These are phyloP conservation scores for Huntiella omanensis DNA, from an alignment of 2,329 filamentous ascomycete species.

Conservation along the genomic window DNA sequence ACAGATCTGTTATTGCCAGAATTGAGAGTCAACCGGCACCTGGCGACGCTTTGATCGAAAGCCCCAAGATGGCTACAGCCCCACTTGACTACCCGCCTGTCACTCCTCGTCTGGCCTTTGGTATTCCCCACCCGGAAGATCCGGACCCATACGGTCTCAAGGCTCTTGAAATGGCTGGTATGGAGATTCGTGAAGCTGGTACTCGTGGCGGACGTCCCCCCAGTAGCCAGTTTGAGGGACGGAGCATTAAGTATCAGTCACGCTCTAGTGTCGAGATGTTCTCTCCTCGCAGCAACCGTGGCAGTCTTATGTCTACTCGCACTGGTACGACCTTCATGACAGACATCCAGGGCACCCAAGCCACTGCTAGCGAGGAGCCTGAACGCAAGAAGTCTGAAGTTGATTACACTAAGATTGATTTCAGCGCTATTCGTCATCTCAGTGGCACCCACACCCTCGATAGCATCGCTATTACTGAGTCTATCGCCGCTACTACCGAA, in stretches of 20 bases:
- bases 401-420: slow-evolving; percentile 41
- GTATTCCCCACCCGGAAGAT: slow-evolving; percentile 60
- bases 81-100: neutral
- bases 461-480: slow-evolving; percentile 12
- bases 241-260: slow-evolving; percentile 41
- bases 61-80: slow-evolving; percentile 21
- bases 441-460: slow-evolving; percentile 23
- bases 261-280: slow-evolving; percentile 52
- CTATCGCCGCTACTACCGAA: slow-evolving; percentile 9
- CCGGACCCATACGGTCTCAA: slow-evolving; percentile 84
- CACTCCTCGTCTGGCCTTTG: slow-evolving; percentile 39
- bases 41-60: slow-evolving; percentile 46
- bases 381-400: slow-evolving; percentile 23
- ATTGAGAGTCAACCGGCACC: slow-evolving; percentile 51
- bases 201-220: slow-evolving; percentile 47
- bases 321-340: slow-evolving; percentile 55
- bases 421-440: slow-evolving; percentile 28
- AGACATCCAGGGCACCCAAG: slow-evolving; percentile 43
- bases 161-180: slow-evolving; percentile 73
- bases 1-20: slow-evolving; percentile 45
- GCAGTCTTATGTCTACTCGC: slow-evolving; percentile 56
- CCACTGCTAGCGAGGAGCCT: slow-evolving; percentile 34
- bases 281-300: slow-evolving; percentile 40
- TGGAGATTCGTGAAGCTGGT: slow-evolving; percentile 83
- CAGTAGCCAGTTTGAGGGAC: slow-evolving; percentile 69